phyloP scores from a whole-genome alignment of 1,284 basidiomycete species.

The Tilletia setariae region DNA sequence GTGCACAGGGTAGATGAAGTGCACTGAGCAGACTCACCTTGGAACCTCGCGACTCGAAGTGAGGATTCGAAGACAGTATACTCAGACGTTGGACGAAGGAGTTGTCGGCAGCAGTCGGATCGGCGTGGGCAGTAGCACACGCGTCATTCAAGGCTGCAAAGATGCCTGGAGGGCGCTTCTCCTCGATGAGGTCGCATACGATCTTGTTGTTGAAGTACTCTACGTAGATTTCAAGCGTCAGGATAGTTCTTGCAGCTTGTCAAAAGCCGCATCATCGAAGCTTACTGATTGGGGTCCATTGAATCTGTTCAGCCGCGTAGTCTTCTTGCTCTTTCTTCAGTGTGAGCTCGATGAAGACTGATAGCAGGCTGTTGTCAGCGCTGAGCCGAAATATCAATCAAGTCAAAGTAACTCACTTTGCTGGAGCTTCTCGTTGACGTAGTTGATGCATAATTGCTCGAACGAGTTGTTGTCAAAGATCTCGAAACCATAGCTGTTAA shows the following conservation, averaged over 20 bases:
- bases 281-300: conserved; percentile 96
- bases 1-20: neutral
- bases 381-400: neutral
- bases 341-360: conserved; percentile 92
- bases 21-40: conserved; percentile 23
- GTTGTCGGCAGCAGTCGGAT: conserved; percentile 91
- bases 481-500: conserved; percentile 67
- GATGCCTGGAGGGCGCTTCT: conserved; percentile 89
- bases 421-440: conserved; percentile 97
- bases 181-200: conserved; percentile 97
- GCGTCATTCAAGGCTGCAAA: conserved; percentile 98
- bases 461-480: conserved; percentile 99
- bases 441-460: conserved; percentile 99
- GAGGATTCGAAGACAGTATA: conserved; percentile 60
- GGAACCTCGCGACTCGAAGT: conserved; percentile 65
- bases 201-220: conserved; percentile 60
- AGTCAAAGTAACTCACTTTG: conserved; percentile 58
- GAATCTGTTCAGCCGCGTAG: conserved; percentile 95
- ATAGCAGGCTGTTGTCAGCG: conserved; percentile 49
- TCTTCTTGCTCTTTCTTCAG: conserved; percentile 99
- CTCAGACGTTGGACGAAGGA: conserved; percentile 91
- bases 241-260: too few species aligned
- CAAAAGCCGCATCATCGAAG: conserved; percentile 59
- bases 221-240: conserved; percentile 65
- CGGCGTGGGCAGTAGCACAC: conserved; percentile 95